phyloP scores from a whole-genome alignment of 352 stramenopile genomes.

The Globisporangium paddicum region DNA sequence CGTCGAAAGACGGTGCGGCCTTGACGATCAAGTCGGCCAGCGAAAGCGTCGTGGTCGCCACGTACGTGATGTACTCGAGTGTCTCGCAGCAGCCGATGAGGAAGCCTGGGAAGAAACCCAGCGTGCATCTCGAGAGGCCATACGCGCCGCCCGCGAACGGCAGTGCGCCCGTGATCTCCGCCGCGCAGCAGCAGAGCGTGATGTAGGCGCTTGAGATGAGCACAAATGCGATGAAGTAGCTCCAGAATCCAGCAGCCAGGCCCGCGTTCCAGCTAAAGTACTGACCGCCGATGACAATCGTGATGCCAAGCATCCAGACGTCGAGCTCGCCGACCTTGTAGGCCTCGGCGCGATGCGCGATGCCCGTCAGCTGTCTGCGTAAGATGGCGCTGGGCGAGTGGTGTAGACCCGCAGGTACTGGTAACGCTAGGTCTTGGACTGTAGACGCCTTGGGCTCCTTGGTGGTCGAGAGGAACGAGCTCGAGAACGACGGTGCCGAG shows the following conservation, averaged over 20 bases:
- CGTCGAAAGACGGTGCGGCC: not conserved
- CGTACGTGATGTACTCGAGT: constrained; percentile 42
- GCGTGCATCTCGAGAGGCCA: constrained; percentile 7
- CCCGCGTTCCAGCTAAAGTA: constrained; percentile 33
- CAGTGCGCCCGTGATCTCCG: constrained; percentile 25
- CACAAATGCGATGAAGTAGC: constrained; percentile 17
- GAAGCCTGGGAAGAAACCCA: constrained; percentile 15
- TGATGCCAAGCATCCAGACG: constrained; percentile 30
- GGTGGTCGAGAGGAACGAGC: not conserved
- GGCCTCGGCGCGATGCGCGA: constrained; percentile 33
- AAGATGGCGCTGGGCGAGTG: not conserved
- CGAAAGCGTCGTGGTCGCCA: constrained; percentile 19
- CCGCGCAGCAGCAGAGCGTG: constrained; percentile 21
- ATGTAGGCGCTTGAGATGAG: constrained; percentile 20
- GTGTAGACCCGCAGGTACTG: not conserved
- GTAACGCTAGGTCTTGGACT: not conserved
- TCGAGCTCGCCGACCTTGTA: constrained; percentile 26
- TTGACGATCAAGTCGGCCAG: constrained; percentile 18
- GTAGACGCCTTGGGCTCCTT: not conserved
- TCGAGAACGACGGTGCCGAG: not conserved
- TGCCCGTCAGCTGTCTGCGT: not conserved
- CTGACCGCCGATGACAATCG: constrained; percentile 28
- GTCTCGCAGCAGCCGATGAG: constrained; percentile 32
- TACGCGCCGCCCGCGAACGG: constrained; percentile 23
- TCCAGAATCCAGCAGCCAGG: constrained; percentile 14